phyloP scores from a whole-genome alignment of 768 basidiomycete species.

The Xanthoconium purpureum region DNA sequence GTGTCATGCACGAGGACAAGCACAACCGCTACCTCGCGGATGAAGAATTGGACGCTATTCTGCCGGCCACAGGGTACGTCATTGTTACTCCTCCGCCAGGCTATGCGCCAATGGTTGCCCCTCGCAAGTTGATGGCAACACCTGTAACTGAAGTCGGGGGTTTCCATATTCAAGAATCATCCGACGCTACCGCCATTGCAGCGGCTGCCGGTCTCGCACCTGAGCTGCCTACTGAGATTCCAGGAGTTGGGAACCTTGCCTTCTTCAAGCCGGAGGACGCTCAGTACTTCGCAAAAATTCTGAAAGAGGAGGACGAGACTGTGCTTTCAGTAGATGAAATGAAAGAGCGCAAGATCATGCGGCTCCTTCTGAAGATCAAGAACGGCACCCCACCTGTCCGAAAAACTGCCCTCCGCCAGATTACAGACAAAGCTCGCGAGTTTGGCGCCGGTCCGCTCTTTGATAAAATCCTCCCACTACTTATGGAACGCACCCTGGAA shows the following conservation, averaged over 20 bases:
- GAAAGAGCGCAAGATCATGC: conserved; percentile 99
- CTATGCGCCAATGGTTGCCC: conserved; percentile 75
- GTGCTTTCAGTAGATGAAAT: conserved; percentile 93
- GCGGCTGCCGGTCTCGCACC: conserved; percentile 91
- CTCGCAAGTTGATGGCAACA: conserved; percentile 59
- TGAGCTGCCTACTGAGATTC: conserved; percentile 95
- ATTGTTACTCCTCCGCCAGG: conserved; percentile 94
- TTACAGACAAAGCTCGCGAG: conserved; percentile 98
- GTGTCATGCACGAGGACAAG: conserved; percentile 86
- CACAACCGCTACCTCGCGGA: conserved; percentile 95
- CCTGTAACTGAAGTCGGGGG: conserved; percentile 63
- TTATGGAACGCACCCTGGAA: conserved; percentile 97
- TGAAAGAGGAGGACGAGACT: conserved; percentile 94
- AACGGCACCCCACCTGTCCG: conserved; percentile 98
- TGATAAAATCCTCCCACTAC: conserved; percentile 95
- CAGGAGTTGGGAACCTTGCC: conserved; percentile 93
- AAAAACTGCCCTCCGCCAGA: conserved; percentile 95
- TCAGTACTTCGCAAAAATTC: conserved; percentile 94
- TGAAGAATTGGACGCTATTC: conserved; percentile 89
- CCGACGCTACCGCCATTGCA: conserved; percentile 82
- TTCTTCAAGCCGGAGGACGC: conserved; percentile 99
- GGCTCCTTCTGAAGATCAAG: conserved; percentile 95
- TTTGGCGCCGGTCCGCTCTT: conserved; percentile 98
- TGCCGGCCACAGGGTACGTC: conserved; percentile 83
- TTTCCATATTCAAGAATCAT: conserved; percentile 96